Evolutionary conservation across 805 yeast species (phyloP), one percentile per base, ranked within the genome.

Genomic region (Starmera amethionina): DNA sequence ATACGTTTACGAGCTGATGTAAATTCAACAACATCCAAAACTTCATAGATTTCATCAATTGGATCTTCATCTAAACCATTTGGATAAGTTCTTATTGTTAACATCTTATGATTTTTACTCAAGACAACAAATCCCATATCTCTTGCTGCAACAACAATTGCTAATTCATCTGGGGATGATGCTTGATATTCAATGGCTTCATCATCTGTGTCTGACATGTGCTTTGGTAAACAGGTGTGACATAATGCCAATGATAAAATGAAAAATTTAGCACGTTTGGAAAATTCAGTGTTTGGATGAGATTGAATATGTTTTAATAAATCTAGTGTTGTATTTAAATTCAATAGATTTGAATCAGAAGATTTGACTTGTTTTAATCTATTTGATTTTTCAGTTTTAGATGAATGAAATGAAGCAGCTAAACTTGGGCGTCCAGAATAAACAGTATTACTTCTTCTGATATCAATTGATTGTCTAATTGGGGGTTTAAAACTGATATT

Each of bases 111-210:
- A 44, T 75, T 75, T 40, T 83, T 75, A 43, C 85, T 87, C 42
- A 67, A 70, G 8, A 89, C 83, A n/a, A 89, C 78, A 58, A 70
- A 93, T 0, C 99, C 99, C 69, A 93, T 70, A 55, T 93, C 98
- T 49, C 96, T 72, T 0, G 98, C 98, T 1, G 97, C 98, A 36
- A 82, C 77, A 3, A 93, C 90, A 28, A 93, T 64, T 0, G 99
- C 98, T 38, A 89, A 62, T 58, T 93, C 99, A 62, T 93, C 99
- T 0, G 98, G 99, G 0, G 97, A 89, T 0, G 97, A 79, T 0
- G 97, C 86, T 56, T 90, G 97, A 52, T 93, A 93, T 42, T 77
- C 79, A 19, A 88, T 74, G 18, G 68, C 65, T 18, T 68, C 77
- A 3, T 51, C 59, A 1, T 58, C 61, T 10, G 27, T 22, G 6